Evolutionary conservation across 2,329 filamentous ascomycete genomes (phyloP), one percentile per base, ranked within the genome.

Genomic region (Dendryphion nanum): DNA sequence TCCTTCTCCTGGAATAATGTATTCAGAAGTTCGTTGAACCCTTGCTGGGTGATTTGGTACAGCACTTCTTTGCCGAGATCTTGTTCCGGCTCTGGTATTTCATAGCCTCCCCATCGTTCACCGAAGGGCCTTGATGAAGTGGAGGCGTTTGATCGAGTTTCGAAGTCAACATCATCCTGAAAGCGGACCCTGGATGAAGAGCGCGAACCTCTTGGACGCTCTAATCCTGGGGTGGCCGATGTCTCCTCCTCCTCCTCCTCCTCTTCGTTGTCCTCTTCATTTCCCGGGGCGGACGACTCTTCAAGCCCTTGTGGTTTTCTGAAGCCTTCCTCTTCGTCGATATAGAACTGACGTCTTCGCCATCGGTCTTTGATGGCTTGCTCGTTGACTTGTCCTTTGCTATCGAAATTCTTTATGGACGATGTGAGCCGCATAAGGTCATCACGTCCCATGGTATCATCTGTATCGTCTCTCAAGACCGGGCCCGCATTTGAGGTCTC

Each of bases 11-110:
- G 85, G 70, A 98, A 98, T 0, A 98, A 74, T 1, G 82, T 77
- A 57, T 97, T 88, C 0, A 98, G 78, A 2, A 97, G 73, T 66
- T 97, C 89, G 56, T 97, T 96, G 69, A 95, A 88, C 0, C 89
- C 86, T 64, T 95, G 86, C 63, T 96, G 89, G 0, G 88, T 89
- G 20, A 94, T 82, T 61, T 95, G 87, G 57, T 95, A 96, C 1
- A 97, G 71, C 4, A 96, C 85, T 59, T 97, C 89, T 51, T 85
- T 88, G 24, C 88, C 89, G 5, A 88, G 82, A 61, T 95, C 89
- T 42, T 78, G 78, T 62, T 95, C 89, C 1, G 85, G 83, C 48
- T 86, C 81, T 1, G 86, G 85, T 13, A 94, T 82, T 36, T 89
- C 85, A 63, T 87, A 83, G 14, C 84, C 84, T 33, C 83, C 84